phyloP scores from a whole-genome alignment of 495 filamentous ascomycete genomes.

The Tricharina praecox region DNA sequence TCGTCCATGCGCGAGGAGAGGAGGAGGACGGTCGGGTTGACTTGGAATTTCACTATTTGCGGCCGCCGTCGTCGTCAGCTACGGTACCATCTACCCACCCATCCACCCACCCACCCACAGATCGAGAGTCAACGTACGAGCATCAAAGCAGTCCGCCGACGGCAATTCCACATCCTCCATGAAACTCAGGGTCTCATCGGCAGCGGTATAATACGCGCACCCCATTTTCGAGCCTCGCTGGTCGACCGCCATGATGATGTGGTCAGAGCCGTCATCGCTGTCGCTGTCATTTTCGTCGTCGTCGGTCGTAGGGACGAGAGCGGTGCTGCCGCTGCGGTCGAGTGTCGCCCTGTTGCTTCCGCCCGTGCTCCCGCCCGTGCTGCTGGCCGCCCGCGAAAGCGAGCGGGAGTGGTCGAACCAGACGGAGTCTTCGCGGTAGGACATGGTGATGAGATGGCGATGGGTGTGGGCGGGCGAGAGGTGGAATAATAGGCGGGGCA shows the following conservation, averaged over 20 bases:
- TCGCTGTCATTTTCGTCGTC: background rate
- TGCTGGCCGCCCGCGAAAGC: too few relatives aligned
- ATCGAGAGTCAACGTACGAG: conserved; percentile 30
- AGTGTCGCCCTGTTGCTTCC: too few relatives aligned
- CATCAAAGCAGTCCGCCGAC: conserved; percentile 52
- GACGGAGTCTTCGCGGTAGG: background rate
- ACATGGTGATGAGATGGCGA: too few relatives aligned
- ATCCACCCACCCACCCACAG: too few relatives aligned
- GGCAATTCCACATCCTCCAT: conserved; percentile 66
- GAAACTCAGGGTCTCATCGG: conserved; percentile 57
- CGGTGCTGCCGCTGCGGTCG: background rate
- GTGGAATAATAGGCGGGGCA: too few relatives aligned
- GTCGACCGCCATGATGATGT: conserved; percentile 75
- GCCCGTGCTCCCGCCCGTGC: too few relatives aligned
- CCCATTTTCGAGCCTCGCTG: conserved; percentile 57
- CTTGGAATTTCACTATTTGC: conserved; percentile 46
- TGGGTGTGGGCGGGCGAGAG: too few relatives aligned
- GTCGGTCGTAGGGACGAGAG: background rate
- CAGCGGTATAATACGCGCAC: conserved; percentile 69
- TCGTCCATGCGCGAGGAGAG: conserved; percentile 56
- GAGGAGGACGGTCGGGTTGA: conserved; percentile 65
- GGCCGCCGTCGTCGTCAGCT: background rate
- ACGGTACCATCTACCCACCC: too few relatives aligned
- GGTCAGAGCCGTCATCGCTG: conserved; percentile 43
- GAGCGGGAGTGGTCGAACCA: background rate